These are phyloP conservation scores for Solanum okadae DNA, from an alignment of 257 asterid genomes.

Conservation along the genomic window DNA sequence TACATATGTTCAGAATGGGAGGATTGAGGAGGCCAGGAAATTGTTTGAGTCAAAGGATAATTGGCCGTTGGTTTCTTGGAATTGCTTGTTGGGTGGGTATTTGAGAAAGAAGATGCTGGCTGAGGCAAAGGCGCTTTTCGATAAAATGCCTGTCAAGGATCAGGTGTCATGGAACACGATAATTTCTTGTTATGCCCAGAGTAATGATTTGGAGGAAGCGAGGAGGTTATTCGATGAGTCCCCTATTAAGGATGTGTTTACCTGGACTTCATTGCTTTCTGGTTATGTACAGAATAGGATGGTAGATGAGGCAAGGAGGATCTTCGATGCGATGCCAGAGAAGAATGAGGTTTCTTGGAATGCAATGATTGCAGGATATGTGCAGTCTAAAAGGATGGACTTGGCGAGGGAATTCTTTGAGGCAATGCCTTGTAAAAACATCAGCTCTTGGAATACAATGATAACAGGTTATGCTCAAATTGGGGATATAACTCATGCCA, in stretches of 20 bases:
- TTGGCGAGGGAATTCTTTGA: conserved; percentile 70
- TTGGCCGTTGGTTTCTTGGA: conserved; percentile 91
- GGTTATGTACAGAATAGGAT: conserved; percentile 75
- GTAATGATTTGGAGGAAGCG: conserved; percentile 56
- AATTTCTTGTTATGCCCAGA: conserved; percentile 76
- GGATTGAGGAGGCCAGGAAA: conserved; percentile 65
- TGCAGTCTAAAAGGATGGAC: conserved; percentile 57
- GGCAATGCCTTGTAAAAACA: conserved; percentile 65
- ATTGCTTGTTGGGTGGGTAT: conserved; percentile 92
- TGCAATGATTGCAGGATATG: conserved; percentile 89
- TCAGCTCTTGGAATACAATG: conserved; percentile 92
- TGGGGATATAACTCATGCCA: conserved; percentile 52
- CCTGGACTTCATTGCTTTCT: conserved; percentile 91
- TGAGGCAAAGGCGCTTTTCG: conserved; percentile 59
- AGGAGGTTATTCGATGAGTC: conserved; percentile 60
- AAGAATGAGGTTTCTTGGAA: conserved; percentile 83
- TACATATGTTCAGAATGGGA: conserved; percentile 76
- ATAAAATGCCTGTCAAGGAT: conserved; percentile 70
- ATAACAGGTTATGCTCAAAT: conserved; percentile 79
- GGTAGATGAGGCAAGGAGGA: conserved; percentile 61
- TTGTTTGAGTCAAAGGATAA: conserved; percentile 61
- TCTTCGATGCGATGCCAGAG: conserved; percentile 75
- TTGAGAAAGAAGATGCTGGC: conserved; percentile 63
- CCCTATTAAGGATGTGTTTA: conserved; percentile 59
- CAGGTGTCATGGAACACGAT: conserved; percentile 84